phyloP scores from a whole-genome alignment of 2,329 filamentous ascomycete species.

The Drechslera avenae region DNA sequence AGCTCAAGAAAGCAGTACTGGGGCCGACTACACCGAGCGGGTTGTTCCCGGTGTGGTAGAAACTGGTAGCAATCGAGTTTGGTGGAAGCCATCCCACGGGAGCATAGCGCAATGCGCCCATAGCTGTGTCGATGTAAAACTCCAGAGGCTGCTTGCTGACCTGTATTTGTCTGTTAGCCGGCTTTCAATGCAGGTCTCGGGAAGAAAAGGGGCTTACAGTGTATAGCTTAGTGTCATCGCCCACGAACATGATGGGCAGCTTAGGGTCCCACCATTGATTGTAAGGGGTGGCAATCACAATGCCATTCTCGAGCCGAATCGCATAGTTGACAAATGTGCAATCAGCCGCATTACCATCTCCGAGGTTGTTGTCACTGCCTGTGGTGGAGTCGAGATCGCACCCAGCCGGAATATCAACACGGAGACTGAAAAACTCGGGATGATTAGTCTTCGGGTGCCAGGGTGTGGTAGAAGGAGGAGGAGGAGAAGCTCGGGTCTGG shows the following conservation, averaged over 20 bases:
- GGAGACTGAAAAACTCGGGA: conserved; percentile 33
- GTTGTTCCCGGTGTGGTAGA: conserved; percentile 37
- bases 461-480: background rate
- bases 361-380: conserved; percentile 6
- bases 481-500: background rate
- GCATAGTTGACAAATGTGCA: conserved; percentile 27
- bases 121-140: conserved; percentile 30
- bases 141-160: conserved; percentile 38
- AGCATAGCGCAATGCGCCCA: conserved; percentile 32
- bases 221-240: conserved; percentile 35
- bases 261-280: conserved; percentile 36
- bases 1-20: conserved; percentile 34
- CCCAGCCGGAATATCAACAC: background rate
- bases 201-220: conserved; percentile 25
- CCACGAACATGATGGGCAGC: conserved; percentile 36
- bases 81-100: conserved; percentile 32
- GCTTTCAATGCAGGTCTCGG: background rate
- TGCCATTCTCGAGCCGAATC: conserved; percentile 33
- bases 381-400: background rate
- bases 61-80: conserved; percentile 30
- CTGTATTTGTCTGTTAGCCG: conserved; percentile 15
- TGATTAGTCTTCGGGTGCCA: conserved; percentile 33
- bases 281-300: conserved; percentile 34
- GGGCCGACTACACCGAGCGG: conserved; percentile 27
- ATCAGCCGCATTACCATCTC: background rate